Base-by-base conservation (phyloP, 177 flowering plant genomes). In the Tripterygium wilfordii region DNA sequence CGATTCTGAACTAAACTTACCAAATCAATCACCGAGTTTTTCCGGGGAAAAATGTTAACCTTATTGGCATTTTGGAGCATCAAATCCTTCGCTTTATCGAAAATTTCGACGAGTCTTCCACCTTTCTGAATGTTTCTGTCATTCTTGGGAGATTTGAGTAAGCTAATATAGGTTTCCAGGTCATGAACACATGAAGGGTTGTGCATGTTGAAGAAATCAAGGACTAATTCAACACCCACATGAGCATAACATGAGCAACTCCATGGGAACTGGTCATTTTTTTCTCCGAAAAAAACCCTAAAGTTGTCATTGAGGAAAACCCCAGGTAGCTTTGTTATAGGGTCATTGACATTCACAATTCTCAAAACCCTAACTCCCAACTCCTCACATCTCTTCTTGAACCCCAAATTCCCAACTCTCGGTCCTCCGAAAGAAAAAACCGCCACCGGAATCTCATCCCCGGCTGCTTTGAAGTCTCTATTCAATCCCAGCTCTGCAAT, bases 371-470 rank as follows among this genome's bases (percentile, higher is more conserved):
- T 87, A 3, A 83, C 77, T 1, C 89, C 89, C 44, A 81, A 45
- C 44, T 77, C 83, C 7, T 79, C 87, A 10, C 86, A 81, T 37
- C 91, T 59, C 40, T 70, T 50, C 51, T 78, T 83, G 61, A 87
- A 87, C 2, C 65, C 58, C 1, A 53, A 53, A 47, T 87, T 87
- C 26, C 96, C 96, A 0, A 81, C 91, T 27, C 96, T 72, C 0
- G 96, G 96, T 5, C 96, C 96, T 2, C 75, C 96, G 20, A 76
- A 87, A 0, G 96, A 87, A 49, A 72, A 78, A 1, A 87, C 91
- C 0, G 96, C 76, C 0, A 82, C 35, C 0, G 88, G 84, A 12
- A 73, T 54, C 3, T 58, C 47, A 12, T 25, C 33, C 3, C 22
- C 30, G 10, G 40, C 6, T 2, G 14, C 15, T 7, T 10, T 13